A percentile compares a stretch with the other conserved stretches of the same genome.
Conservation (phyloP, 2,329 filamentous ascomycete genomes). For the Hymenoscyphus fraxineus region DNA sequence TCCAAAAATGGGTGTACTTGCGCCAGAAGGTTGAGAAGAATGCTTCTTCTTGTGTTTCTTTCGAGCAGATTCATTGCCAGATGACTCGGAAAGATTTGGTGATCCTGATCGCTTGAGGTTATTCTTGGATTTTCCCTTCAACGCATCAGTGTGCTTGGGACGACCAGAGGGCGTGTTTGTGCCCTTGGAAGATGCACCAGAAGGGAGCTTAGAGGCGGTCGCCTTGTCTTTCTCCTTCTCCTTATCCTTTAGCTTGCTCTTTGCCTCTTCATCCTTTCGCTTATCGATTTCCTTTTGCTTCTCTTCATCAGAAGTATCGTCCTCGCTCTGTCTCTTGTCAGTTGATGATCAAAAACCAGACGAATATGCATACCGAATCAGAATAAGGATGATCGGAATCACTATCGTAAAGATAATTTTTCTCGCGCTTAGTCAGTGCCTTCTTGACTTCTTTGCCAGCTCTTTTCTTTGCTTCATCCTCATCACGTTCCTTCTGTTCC, state of each 20-base stretch:
- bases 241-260: slow-evolving; percentile 48
- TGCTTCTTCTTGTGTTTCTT: slow-evolving; percentile 75
- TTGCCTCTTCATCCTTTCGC: slow-evolving; percentile 55
- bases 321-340: slow-evolving; percentile 44
- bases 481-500: slow-evolving; percentile 44
- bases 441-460: slow-evolving; percentile 77
- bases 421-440: slow-evolving; percentile 77
- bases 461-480: slow-evolving; percentile 64
- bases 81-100: slow-evolving; percentile 80
- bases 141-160: slow-evolving; percentile 47
- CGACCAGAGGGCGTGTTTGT: slow-evolving; percentile 62
- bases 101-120: slow-evolving; percentile 82
- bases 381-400: slow-evolving; percentile 60
- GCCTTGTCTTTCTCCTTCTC: neutral
- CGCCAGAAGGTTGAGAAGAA: slow-evolving; percentile 49
- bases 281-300: slow-evolving; percentile 63
- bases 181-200: slow-evolving; percentile 63
- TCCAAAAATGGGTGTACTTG: slow-evolving; percentile 51
- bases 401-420: slow-evolving; percentile 80
- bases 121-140: slow-evolving; percentile 45
- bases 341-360: slow-evolving; percentile 22
- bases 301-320: slow-evolving; percentile 46
- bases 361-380: slow-evolving; percentile 43
- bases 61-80: slow-evolving; percentile 81
- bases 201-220: slow-evolving; percentile 35